Conservation (phyloP, 176 grass and related monocot species). For the Tillandsia fasciculata region DNA sequence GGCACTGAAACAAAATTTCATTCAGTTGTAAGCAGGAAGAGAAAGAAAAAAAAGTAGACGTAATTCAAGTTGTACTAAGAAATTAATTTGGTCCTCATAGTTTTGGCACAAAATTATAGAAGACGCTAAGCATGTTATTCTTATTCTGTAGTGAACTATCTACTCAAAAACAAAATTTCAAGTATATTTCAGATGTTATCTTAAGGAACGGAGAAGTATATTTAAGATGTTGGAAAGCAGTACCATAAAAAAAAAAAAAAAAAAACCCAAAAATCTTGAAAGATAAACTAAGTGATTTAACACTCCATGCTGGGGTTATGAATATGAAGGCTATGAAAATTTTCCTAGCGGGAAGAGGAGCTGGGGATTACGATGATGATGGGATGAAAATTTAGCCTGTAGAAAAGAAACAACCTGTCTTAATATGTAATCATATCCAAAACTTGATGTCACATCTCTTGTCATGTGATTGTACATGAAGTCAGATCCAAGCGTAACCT, state of each 20-base stretch:
- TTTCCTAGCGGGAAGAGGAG: background rate
- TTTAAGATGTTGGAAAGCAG: too few species aligned
- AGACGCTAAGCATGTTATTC: too few species aligned
- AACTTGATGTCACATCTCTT: conserved; percentile 44
- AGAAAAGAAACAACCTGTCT: conserved; percentile 49
- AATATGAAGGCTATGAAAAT: background rate
- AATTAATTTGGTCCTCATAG: background rate
- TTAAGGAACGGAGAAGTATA: too few species aligned
- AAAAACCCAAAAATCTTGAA: too few species aligned
- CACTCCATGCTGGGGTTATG: too few species aligned
- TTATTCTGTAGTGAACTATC: too few species aligned
- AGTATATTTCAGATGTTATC: too few species aligned
- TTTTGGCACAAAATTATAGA: too few species aligned
- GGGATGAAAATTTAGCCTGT: background rate
- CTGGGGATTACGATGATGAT: background rate
- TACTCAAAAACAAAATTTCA: too few species aligned
- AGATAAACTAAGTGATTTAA: too few species aligned
- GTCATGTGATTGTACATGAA: conserved; percentile 64
- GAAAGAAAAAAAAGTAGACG: background rate
- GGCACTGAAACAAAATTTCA: conserved; percentile 35
- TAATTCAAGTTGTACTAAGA: background rate
- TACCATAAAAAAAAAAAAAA: too few species aligned
- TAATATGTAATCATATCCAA: conserved; percentile 80
- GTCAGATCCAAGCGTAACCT: conserved; percentile 81
- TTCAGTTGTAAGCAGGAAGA: conserved; percentile 1